Base-by-base conservation (phyloP, 2,329 filamentous ascomycete species). In the Pseudocercospora vitis region DNA sequence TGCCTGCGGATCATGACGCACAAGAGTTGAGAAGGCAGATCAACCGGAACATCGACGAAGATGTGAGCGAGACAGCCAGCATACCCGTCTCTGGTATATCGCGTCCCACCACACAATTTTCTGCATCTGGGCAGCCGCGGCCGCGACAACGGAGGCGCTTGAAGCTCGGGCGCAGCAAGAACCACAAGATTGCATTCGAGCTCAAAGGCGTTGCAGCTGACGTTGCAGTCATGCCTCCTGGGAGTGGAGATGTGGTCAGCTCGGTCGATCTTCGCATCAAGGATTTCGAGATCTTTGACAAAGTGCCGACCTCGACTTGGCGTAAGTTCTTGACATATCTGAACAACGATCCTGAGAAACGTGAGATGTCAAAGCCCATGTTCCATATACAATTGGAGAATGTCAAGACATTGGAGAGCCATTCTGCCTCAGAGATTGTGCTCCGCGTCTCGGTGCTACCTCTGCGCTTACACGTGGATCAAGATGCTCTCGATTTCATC, bases 291-390 rank as follows among this genome's bases (percentile, higher is more conserved):
- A 85, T 99, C 12, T 96, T 94, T 58, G 94, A 99, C 70, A 90
- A 96, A 67, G 82, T 99, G 2, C 90, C 91, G 1, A 92, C 90
- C 0, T 99, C 94, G 3, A 96, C 92, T 0, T 99, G 95, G 95
- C 95, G 89, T 71, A 99, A 96, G 70, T 99, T 99, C 73, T 86
- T 90, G 11, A 97, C 92, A 0, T 96, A 96, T 65, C 88, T 95
- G 75, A 84, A 88, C 55, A 90, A 95, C 67, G 86, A 86, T 8
- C 89, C 88, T n/a, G 85, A 89, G 65, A 53, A 58, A 18, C 83
- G 91, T 45, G 90, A 97, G 72, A 87, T 89, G 71, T 87, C 86
- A 14, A 87, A 87, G 11, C 90, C 85, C 65, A 96, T 97, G 91
- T 81, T 94, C 12, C 91, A 96, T 67, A 76, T 97, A 7, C 89